Evolutionary conservation across 1,284 basidiomycete species (phyloP).

Genomic region (Boletus sp.): DNA sequence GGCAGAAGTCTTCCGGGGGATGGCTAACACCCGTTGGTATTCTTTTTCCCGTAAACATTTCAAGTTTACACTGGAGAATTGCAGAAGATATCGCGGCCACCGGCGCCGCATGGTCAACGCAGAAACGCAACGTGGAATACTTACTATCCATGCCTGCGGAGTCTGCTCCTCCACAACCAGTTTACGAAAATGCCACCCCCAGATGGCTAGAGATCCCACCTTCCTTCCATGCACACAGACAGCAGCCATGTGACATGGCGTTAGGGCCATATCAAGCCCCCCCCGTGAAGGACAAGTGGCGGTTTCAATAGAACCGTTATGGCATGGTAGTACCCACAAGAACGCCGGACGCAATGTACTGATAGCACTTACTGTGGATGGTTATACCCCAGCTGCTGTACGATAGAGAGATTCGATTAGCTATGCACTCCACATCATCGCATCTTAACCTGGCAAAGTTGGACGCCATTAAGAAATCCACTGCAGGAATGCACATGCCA

Average conservation of each 20-base stretch:
- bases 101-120: slow-evolving; percentile 7
- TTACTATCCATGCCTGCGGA: slow-evolving; percentile 4
- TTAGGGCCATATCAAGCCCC: slow-evolving; percentile 3
- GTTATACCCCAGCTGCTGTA: too few species aligned
- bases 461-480: too few species aligned
- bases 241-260: slow-evolving; percentile 9
- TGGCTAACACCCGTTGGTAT: slow-evolving; percentile 15
- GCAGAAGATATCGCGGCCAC: slow-evolving; percentile 11
- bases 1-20: not conserved
- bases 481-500: too few species aligned
- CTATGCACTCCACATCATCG: too few species aligned
- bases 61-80: slow-evolving; percentile 1
- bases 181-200: slow-evolving; percentile 1
- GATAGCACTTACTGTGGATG: not conserved
- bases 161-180: slow-evolving; percentile 2
- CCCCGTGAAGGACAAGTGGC: not conserved
- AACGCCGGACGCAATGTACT: not conserved
- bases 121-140: slow-evolving; percentile 4
- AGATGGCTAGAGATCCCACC: slow-evolving; percentile 10
- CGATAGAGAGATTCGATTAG: too few species aligned
- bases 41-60: not conserved
- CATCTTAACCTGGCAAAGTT: too few species aligned
- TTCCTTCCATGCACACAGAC: slow-evolving; percentile 1
- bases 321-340: not conserved
- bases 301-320: slow-evolving; percentile 9